Conservation (phyloP, 169 alveolate species). For the Cyclospora cayetanensis region DNA sequence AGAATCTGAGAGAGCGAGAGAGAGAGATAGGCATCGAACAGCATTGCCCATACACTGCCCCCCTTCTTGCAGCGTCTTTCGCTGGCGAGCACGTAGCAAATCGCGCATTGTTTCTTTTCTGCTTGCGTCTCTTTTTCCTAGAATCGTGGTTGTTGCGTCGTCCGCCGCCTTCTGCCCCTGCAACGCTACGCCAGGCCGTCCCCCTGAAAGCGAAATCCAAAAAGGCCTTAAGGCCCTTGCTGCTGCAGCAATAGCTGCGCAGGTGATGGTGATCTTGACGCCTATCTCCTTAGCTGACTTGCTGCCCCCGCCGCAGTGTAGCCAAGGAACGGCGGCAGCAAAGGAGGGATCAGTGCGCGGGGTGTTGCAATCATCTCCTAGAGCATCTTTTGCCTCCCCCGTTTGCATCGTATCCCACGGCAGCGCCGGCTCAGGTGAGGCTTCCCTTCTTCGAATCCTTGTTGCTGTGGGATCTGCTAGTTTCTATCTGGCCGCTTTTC, state of each 20-base stretch:
- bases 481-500: background rate
- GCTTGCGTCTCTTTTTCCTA: background rate
- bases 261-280: background rate
- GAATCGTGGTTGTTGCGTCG: background rate
- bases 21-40: no score
- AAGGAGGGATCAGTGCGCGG: background rate
- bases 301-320: background rate
- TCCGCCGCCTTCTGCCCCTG: slow-evolving; percentile 27
- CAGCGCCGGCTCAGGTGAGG: background rate
- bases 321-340: background rate
- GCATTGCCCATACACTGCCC: no score
- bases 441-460: background rate
- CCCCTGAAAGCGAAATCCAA: background rate
- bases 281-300: background rate
- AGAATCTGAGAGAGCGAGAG: no score
- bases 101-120: background rate
- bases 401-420: background rate
- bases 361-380: no score
- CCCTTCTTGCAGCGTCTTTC: no score
- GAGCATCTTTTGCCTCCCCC: no score
- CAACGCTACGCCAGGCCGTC: background rate
- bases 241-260: background rate
- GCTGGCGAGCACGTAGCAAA: no score
- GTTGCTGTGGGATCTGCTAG: background rate
- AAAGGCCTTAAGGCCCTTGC: background rate